Evolutionary conservation across 2,329 filamentous ascomycete genomes (phyloP), one percentile per base, ranked within the genome.

Genomic region (Botrytis fabae): DNA sequence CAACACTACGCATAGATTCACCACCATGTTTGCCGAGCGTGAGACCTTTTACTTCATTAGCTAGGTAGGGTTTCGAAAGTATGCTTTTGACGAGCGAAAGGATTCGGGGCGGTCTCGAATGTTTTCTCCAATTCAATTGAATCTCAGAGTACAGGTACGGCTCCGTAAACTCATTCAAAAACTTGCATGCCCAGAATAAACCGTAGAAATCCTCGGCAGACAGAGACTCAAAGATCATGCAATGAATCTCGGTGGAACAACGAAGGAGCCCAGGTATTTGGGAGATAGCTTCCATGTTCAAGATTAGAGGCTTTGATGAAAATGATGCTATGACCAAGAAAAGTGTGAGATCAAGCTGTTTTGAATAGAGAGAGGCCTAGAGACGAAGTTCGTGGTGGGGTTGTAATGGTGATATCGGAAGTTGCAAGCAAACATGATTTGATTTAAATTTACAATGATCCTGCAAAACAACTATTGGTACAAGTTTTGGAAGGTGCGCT

Each of bases 281-380:
- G 7, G 28, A 18, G 14, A 18, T 1, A 28, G 51, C 2, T 28
- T 18, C 2, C 51, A 57, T 57, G 14, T 57, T 28, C 16, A 32
- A 2, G n/a, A 8, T 57, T 18, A 14, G 7, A 57, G 14, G 14
- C 6, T 6, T 57, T 32, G 51, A 57, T 0, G 7, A 7, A 9
- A 14, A 57, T 57, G 2, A 28, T 28, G 51, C 6, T 18, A 0
- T 2, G n/a, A 57, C 2, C 14, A 18, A 57, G 7, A 28, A 14
- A 6, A 0, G 14, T 28, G 2, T 28, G n/a, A 28, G n/a, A 57
- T 28, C 14, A 28, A 8, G 51, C 14, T 57, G 51, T 2, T 8
- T 28, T 57, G 14, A 0, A 16, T 51, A 4, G 14, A 57, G n/a
- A 4, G n/a, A 28, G 1, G n/a, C 9, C n/a, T 2, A 18, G 6